Conservation (phyloP, 2,329 filamentous ascomycete genomes). For the Elsinoe perseae region DNA sequence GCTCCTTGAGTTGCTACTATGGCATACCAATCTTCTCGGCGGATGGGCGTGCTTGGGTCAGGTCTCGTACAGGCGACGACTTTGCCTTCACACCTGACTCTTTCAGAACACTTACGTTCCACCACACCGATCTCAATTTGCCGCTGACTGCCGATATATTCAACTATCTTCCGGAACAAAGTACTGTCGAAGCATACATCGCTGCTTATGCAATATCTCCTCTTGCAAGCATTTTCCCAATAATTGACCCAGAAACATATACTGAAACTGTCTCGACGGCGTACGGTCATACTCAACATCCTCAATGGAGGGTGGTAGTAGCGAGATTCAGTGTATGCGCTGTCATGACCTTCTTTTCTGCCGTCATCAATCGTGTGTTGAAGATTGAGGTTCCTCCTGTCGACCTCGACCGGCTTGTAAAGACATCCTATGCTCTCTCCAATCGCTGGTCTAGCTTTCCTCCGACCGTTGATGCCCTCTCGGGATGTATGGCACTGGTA, state of each 20-base stretch:
- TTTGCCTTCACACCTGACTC: background rate
- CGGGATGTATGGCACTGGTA: background rate
- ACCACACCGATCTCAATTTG: background rate
- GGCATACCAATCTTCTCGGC: slow-evolving; percentile 1
- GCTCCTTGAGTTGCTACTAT: slow-evolving; percentile 1
- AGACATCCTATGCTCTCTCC: background rate
- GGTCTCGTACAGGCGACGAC: background rate
- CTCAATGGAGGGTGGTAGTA: background rate
- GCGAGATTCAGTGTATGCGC: background rate
- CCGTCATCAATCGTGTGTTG: background rate
- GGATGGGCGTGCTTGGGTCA: slow-evolving; percentile 1
- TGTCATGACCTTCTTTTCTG: background rate
- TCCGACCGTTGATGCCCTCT: background rate
- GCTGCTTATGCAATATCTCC: background rate
- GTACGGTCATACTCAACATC: background rate
- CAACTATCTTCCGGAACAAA: background rate
- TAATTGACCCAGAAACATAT: background rate
- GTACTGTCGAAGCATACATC: background rate
- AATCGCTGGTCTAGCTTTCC: background rate
- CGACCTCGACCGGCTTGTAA: background rate
- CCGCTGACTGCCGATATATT: background rate
- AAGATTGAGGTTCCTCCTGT: background rate
- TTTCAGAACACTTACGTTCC: background rate
- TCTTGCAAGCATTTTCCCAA: background rate
- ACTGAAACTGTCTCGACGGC: background rate